Evolutionary conservation across 2,329 filamentous ascomycete genomes (phyloP).

Genomic region (Rhynchosporium graminicola): DNA sequence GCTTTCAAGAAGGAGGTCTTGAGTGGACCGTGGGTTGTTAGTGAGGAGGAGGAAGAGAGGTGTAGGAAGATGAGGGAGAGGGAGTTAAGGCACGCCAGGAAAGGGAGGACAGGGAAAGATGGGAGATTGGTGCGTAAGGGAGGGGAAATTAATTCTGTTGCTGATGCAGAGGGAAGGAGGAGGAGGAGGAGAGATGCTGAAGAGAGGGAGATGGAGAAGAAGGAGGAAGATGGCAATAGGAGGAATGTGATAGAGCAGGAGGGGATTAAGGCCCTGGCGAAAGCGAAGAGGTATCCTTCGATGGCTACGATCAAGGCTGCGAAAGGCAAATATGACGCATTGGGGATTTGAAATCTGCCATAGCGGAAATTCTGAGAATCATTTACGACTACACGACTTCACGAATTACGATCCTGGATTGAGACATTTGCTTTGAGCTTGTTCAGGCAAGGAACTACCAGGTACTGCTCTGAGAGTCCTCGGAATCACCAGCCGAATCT

Average conservation of each 20-base stretch:
- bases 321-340: conserved; percentile 34
- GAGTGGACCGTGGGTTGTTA: conserved; percentile 56
- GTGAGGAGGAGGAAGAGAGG: conserved; percentile 49
- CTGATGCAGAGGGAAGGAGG: conserved; percentile 7
- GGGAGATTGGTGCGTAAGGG: conserved; percentile 36
- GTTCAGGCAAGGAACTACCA: neutral
- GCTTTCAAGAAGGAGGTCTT: conserved; percentile 54
- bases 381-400: conserved; percentile 15
- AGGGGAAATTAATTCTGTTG: conserved; percentile 15
- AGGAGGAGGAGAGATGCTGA: conserved; percentile 19
- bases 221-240: conserved; percentile 5
- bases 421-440: neutral
- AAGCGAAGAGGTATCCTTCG: conserved; percentile 25
- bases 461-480: too few species aligned
- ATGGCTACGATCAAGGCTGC: conserved; percentile 27
- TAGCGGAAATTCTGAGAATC: neutral
- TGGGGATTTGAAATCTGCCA: conserved; percentile 27
- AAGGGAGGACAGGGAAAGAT: conserved; percentile 8
- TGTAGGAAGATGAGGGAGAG: conserved; percentile 41
- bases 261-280: conserved; percentile 21
- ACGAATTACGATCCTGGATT: conserved; percentile 3
- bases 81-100: conserved; percentile 21
- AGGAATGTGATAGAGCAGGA: conserved; percentile 13
- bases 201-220: conserved; percentile 17
- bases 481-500: too few species aligned